Evolutionary conservation across 352 stramenopile species (phyloP).

Genomic region (Pythium brachiatum): DNA sequence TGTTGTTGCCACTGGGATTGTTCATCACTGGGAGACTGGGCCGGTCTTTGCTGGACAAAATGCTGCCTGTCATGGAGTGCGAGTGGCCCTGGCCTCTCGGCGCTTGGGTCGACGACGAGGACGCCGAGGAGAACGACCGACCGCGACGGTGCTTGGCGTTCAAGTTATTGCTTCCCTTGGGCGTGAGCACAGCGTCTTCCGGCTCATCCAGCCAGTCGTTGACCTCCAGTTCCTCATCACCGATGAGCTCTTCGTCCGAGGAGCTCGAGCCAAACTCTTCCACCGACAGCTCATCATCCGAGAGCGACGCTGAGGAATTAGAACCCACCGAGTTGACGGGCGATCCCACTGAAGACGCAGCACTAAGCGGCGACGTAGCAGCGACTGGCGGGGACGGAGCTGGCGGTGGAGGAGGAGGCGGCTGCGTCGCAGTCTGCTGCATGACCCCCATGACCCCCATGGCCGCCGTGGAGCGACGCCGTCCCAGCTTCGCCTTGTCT

Average conservation of each 20-base stretch:
- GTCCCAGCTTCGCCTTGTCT: conserved; percentile 6
- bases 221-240: conserved; percentile 55
- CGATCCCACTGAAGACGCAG: neutral
- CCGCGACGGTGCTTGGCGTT: conserved; percentile 37
- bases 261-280: conserved; percentile 19
- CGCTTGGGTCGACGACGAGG: conserved; percentile 37
- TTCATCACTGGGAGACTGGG: conserved; percentile 27
- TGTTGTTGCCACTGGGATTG: conserved; percentile 40
- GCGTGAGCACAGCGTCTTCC: conserved; percentile 56
- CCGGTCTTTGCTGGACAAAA: conserved; percentile 18
- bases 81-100: conserved; percentile 4
- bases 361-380: neutral
- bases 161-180: conserved; percentile 47
- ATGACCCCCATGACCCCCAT: conserved; percentile 12
- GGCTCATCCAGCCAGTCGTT: conserved; percentile 80
- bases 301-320: conserved; percentile 12
- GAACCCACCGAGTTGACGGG: conserved; percentile 3
- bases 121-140: conserved; percentile 46
- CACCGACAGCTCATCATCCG: conserved; percentile 22
- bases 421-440: neutral
- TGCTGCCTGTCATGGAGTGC: conserved; percentile 32
- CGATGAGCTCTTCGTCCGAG: conserved; percentile 32
- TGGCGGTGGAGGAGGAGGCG: neutral
- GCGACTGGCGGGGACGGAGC: neutral
- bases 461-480: conserved; percentile 15